Base-by-base conservation (phyloP, 495 filamentous ascomycete species). In the Lasiosphaeria ovina region DNA sequence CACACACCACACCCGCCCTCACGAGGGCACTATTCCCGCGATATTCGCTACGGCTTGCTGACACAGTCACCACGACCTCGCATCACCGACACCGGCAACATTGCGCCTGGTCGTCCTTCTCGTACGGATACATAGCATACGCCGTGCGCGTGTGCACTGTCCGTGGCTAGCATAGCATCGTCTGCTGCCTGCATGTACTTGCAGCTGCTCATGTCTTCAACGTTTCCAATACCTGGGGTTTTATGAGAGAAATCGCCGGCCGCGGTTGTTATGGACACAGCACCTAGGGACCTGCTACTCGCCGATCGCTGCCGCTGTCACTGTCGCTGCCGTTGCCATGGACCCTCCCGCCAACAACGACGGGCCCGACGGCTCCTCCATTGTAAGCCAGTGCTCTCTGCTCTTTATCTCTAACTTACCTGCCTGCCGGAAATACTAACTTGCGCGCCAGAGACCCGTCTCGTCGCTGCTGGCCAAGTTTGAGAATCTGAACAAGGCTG, bases 401-500 rank as follows among this genome's bases (percentile, higher is more conserved):
- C 24, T 16, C 10, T 5, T 17, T 9, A 5, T 24, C 11, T 53
- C 24, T n/a, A 8, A 12, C 35, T 11, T 5, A 35, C 24, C 24
- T 4, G 16, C 31, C 44, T 34, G 8, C 34, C 2, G 7, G 17
- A 4, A 34, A 50, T 17, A 55, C 70, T 79, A 54, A 77, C 63
- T 35, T 67, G 31, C 40, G 31, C 44, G 32, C 38, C 59, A 84
- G 82, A 82, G 83, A 78, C 90, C 94, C 0, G 94, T 98, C 33
- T 98, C 94, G 47, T 96, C 93, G 50, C 79, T 98, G 36, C 83
- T 91, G 51, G 94, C 92, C 47, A 89, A 93, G 70, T 98, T 98
- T 69, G 94, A 98, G 79, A 89, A 89, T 59, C 86, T 96, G 71
- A 82, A 87, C 42, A 84, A 83, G 63, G 68, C 77, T 55, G 83